Evolutionary conservation across 2,329 filamentous ascomycete species (phyloP), one percentile per base, ranked within the genome.

Genomic region (Botrytis elliptica): DNA sequence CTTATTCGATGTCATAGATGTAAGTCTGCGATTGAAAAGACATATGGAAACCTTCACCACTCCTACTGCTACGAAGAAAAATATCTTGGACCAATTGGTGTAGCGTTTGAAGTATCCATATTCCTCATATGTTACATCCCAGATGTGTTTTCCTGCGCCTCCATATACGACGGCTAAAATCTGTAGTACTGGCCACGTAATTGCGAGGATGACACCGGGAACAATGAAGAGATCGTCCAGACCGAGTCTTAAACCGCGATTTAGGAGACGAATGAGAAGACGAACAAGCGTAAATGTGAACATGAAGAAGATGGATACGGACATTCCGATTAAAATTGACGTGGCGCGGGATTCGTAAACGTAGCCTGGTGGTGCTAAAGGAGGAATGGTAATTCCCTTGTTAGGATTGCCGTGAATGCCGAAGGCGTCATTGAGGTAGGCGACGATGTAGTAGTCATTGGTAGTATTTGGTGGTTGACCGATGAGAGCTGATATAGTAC

Each of bases 31-130:
- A 63, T 83, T 82, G 75, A 83, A 83, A 40, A 81, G 76, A 14
- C 79, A 78, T n/a, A 83, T 82, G 6, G 81, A 82, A 33, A 82
- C 78, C 72, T 83, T 83, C 72, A 82, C 79, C 42, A 83, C 75
- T n/a, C 81, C 81, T 8, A 82, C 77, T 97, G 96, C 82, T 93
- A 97, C 79, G 93, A 95, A 79, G 94, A 98, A 82, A 94, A 98
- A 79, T 97, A 95, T 95, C 97, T 97, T 81, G 93, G 94, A 74
- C 97, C 98, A 83, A 92, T 93, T 52, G 94, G 95, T 69, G 94
- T 95, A 62, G 93, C 92, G 70, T 85, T 95, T 55, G 95, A 79
- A 81, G 63, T 77, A 67, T 42, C 78, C 76, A 67, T 80, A 79
- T 59, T 83, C 78, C 36, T 79, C 77, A 46, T 83, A 83, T 0